Percentiles rank a stretch among this genome's conserved stretches.
phyloP scores from a whole-genome alignment of 139 green algal species.

The Chlorokybus atmophyticus region DNA sequence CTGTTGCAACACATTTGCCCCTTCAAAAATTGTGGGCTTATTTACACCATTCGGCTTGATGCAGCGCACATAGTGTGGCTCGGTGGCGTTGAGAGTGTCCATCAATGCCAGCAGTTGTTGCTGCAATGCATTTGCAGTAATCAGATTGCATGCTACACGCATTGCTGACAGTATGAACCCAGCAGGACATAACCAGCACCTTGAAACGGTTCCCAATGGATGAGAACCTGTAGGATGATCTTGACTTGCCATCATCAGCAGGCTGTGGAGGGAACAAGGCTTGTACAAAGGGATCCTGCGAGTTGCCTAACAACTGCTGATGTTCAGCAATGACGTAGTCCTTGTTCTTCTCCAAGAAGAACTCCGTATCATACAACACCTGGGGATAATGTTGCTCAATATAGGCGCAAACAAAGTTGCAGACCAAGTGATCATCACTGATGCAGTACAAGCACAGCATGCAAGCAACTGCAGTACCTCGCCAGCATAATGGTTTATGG shows the following conservation, averaged over 20 bases:
- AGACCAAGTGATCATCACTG: too few relatives aligned
- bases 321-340: constrained; percentile 97
- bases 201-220: constrained; percentile 85
- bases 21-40: constrained; percentile 74
- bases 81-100: constrained; percentile 68
- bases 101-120: constrained; percentile 86
- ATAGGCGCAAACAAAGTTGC: background rate
- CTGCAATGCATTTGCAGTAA: too few relatives aligned
- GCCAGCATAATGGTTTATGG: constrained; percentile 90
- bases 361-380: constrained; percentile 37
- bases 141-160: too few relatives aligned
- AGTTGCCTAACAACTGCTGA: constrained; percentile 64
- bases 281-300: constrained; percentile 41
- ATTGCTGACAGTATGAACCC: too few relatives aligned
- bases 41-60: constrained; percentile 91
- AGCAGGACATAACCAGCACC: too few relatives aligned
- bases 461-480: too few relatives aligned
- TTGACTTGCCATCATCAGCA: constrained; percentile 4
- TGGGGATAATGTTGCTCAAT: background rate
- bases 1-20: constrained; percentile 85
- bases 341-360: constrained; percentile 65
- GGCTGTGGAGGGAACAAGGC: constrained; percentile 42
- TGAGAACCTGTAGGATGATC: constrained; percentile 31
- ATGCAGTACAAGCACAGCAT: too few relatives aligned
- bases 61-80: constrained; percentile 98